Base-by-base conservation (phyloP, 257 asterid genomes). In the Petrea volubilis region DNA sequence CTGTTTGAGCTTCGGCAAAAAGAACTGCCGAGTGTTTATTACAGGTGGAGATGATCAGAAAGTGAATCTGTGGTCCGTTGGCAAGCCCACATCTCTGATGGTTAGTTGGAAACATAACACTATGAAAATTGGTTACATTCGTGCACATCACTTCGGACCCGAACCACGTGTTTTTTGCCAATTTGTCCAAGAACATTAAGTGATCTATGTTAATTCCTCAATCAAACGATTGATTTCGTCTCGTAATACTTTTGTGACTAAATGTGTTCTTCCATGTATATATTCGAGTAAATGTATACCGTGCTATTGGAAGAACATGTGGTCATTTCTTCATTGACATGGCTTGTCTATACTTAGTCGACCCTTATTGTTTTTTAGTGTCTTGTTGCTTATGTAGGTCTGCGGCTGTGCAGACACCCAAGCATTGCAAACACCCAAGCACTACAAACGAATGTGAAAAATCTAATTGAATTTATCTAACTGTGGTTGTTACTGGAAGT, bases 1-100 rank as follows among this genome's bases (percentile, higher is more conserved):
- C 82, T 90, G 99, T 84, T 81, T 95, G 90, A 88, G 84, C 78
- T 90, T 95, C 56, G 99, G 98, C 64, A 95, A 89, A 82, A 95
- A 95, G 90, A 86, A 87, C 34, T 86, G 88, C 71, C 86, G 94
- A 68, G 80, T 81, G 72, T 95, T 92, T 78, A 59, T 95, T 51
- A 95, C 99, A 23, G 99, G 99, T 28, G 99, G 98, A 74, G 99
- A 95, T 88, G 99, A 95, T 92, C 94, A 90, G 60, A 81, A 79
- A 77, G 98, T 95, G 73, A 90, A 95, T 78, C 96, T 95, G 61
- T 95, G 99, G 99, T 87, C 94, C 8, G 88, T 90, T 56, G 99
- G 98, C 74, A 87, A 90, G 79, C 97, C 99, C 41, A 86, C 96
- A 24, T 83, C 96, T 56, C 72, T 86, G 20, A 64, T 69, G 88